A percentile compares a stretch with the other conserved stretches of the same genome.
These are phyloP conservation scores for Zanthoxylum bungeanum DNA, from an alignment of 345 rosid species.

Conservation along the genomic window DNA sequence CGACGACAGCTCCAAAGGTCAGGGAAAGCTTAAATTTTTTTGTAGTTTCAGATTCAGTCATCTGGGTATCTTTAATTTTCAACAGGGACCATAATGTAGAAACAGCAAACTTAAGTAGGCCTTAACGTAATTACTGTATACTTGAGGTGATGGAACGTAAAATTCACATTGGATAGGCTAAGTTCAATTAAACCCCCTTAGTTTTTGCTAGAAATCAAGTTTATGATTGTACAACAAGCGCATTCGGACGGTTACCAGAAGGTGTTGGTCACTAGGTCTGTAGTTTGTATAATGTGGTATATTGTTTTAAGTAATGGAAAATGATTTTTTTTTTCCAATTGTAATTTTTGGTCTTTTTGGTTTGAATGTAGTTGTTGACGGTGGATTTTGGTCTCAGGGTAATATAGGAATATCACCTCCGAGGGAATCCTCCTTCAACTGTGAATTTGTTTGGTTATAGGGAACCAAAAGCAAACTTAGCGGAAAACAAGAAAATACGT, in stretches of 20 bases:
- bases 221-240: too few species aligned
- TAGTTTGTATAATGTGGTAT: not conserved
- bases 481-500: too few species aligned
- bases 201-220: too few species aligned
- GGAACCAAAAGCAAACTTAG: too few species aligned
- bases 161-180: not conserved
- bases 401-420: too few species aligned
- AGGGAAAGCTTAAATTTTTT: not conserved
- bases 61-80: too few species aligned
- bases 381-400: too few species aligned
- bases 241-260: not conserved
- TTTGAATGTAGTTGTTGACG: too few species aligned
- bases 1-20: conserved; percentile 74
- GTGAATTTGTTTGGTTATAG: too few species aligned
- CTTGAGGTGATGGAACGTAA: not conserved
- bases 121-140: not conserved
- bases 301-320: not conserved
- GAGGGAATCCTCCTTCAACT: too few species aligned
- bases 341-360: not conserved
- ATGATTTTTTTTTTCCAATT: not conserved
- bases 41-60: not conserved
- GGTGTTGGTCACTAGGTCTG: too few species aligned
- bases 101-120: not conserved
- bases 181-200: not conserved
- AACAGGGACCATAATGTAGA: not conserved